Percentiles rank a stretch among this genome's conserved stretches.
Evolutionary conservation across 2,329 filamentous ascomycete genomes (phyloP).

Genomic region (Colletotrichum musae): DNA sequence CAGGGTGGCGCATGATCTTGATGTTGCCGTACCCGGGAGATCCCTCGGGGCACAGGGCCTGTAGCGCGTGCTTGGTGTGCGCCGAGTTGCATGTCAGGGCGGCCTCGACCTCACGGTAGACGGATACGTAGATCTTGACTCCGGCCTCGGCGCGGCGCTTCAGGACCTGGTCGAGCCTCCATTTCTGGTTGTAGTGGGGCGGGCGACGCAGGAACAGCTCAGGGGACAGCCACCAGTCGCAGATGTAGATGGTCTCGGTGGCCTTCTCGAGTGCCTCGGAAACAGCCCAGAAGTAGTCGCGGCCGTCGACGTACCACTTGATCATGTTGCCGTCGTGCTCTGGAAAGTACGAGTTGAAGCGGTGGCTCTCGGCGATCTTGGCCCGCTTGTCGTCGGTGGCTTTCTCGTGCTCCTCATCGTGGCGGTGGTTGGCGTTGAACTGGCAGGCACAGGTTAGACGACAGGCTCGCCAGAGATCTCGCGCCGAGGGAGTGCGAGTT

Average conservation of each 20-base stretch:
- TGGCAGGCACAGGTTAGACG: conserved; percentile 45
- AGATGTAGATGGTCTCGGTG: conserved; percentile 94
- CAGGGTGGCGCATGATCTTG: conserved; percentile 88
- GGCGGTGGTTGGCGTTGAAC: conserved; percentile 90
- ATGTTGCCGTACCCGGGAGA: conserved; percentile 90
- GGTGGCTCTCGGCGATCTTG: conserved; percentile 79
- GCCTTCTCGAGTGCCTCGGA: conserved; percentile 91
- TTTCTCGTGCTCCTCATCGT: conserved; percentile 94
- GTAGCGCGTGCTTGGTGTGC: conserved; percentile 91
- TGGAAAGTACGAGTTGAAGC: conserved; percentile 93
- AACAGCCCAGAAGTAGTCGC: conserved; percentile 96
- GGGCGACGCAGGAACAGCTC: conserved; percentile 89
- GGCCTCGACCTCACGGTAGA: conserved; percentile 90
- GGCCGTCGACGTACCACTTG: conserved; percentile 98
- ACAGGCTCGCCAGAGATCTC: background rate
- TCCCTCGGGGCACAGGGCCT: conserved; percentile 84
- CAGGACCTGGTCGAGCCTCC: conserved; percentile 86
- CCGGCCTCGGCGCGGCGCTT: conserved; percentile 92
- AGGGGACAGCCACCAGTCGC: conserved; percentile 96
- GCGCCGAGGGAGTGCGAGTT: conserved; percentile 14
- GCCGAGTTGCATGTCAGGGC: conserved; percentile 91
- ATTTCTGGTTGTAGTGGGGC: conserved; percentile 86
- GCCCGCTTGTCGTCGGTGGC: conserved; percentile 85
- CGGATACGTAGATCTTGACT: conserved; percentile 93
- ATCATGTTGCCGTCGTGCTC: conserved; percentile 86